Percentiles rank a stretch among this genome's conserved stretches.
phyloP scores from a whole-genome alignment of 2,329 filamentous ascomycete species.

The Neonectria ditissima region DNA sequence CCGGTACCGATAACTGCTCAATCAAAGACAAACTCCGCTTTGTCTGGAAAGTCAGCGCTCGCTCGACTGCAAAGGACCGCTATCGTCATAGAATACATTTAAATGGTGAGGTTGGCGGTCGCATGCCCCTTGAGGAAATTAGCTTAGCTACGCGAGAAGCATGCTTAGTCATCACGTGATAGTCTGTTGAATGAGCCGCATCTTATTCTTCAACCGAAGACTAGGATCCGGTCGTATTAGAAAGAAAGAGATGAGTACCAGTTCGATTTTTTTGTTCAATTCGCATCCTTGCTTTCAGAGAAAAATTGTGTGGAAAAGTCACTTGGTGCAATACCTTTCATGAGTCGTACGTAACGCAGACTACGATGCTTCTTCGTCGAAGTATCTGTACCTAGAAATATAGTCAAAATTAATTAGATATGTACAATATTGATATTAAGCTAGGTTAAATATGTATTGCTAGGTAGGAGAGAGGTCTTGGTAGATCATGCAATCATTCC shows the following conservation, averaged over 20 bases:
- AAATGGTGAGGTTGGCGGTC: conserved; percentile 14
- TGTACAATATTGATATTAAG: neutral
- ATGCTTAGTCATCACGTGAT: conserved; percentile 26
- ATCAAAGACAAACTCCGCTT: conserved; percentile 9
- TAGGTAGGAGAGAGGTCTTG: neutral
- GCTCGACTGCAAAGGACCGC: neutral
- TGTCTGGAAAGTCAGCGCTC: conserved; percentile 5
- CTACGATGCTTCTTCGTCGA: neutral
- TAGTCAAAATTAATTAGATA: neutral
- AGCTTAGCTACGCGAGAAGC: conserved; percentile 15
- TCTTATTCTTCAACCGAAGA: neutral
- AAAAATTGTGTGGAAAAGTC: neutral
- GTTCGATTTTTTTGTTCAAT: neutral
- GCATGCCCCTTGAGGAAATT: conserved; percentile 22
- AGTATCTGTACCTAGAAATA: neutral
- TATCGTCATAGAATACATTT: conserved; percentile 1
- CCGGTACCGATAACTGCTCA: conserved; percentile 7
- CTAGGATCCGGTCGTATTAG: neutral
- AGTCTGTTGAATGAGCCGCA: neutral
- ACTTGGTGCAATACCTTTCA: neutral
- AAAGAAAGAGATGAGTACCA: neutral
- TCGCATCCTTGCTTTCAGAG: neutral
- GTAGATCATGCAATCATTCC: neutral
- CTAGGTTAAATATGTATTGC: neutral
- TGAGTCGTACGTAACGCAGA: neutral